Conservation (phyloP, 2,329 filamentous ascomycete genomes). For the Zalaria obscura region DNA sequence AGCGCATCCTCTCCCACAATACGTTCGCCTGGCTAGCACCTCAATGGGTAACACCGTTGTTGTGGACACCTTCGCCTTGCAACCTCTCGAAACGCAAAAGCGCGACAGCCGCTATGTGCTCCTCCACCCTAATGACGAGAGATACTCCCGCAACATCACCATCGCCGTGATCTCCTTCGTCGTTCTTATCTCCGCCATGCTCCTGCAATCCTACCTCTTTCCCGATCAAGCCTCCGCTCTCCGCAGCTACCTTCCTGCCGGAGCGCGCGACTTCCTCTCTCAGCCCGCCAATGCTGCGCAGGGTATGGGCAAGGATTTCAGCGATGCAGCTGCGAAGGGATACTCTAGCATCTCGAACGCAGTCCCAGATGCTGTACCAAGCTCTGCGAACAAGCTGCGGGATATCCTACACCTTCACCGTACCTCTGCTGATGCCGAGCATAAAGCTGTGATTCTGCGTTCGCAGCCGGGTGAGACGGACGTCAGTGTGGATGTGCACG, state of each 20-base stretch:
- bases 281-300: slow-evolving; percentile 9
- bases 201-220: slow-evolving; percentile 50
- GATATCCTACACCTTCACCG: slow-evolving; percentile 9
- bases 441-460: slow-evolving; percentile 27
- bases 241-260: slow-evolving; percentile 39
- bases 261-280: slow-evolving; percentile 23
- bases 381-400: slow-evolving; percentile 2
- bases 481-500: slow-evolving; percentile 18
- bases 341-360: slow-evolving; percentile 9
- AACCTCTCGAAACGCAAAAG: slow-evolving; percentile 31
- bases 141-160: slow-evolving; percentile 38
- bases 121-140: slow-evolving; percentile 38
- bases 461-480: slow-evolving; percentile 17
- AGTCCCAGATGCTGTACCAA: slow-evolving; percentile 2
- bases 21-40: slow-evolving; percentile 66
- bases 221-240: slow-evolving; percentile 43
- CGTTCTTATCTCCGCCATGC: slow-evolving; percentile 46
- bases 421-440: slow-evolving; percentile 4
- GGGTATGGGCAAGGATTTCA: slow-evolving; percentile 4
- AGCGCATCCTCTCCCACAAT: slow-evolving; percentile 32
- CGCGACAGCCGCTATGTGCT: slow-evolving; percentile 53
- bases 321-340: slow-evolving; percentile 14
- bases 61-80: slow-evolving; percentile 64
- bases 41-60: slow-evolving; percentile 68
- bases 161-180: slow-evolving; percentile 46